Conservation (phyloP, 108 stramenopile genomes). For the Fragilaria radians region DNA sequence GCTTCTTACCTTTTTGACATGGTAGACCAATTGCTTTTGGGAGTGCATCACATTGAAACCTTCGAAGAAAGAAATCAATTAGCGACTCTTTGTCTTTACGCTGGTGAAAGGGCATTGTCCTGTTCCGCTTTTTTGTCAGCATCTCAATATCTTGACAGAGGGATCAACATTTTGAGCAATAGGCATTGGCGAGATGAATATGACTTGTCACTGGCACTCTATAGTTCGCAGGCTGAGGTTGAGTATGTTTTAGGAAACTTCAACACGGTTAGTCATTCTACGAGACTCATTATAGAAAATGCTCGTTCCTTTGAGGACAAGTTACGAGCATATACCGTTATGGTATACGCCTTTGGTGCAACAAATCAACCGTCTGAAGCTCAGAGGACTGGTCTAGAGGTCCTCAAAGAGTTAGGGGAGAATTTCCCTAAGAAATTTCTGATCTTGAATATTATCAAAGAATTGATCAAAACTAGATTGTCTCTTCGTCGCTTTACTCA, state of each 20-base stretch:
- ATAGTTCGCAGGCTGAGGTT: slow-evolving; percentile 38
- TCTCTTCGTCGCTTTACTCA: slow-evolving; percentile 22
- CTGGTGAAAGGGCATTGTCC: slow-evolving; percentile 27
- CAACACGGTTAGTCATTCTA: slow-evolving; percentile 9
- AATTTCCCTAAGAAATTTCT: slow-evolving; percentile 10
- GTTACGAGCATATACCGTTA: slow-evolving; percentile 20
- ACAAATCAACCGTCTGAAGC: slow-evolving; percentile 15
- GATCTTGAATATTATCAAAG: neutral
- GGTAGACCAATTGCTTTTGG: neutral
- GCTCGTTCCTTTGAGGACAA: slow-evolving; percentile 26
- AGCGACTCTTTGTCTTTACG: slow-evolving; percentile 31
- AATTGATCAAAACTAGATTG: slow-evolving; percentile 5
- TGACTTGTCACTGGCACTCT: slow-evolving; percentile 39
- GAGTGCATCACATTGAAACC: neutral
- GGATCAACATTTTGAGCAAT: slow-evolving; percentile 25
- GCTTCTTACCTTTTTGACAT: slow-evolving; percentile 5
- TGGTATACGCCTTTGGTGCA: slow-evolving; percentile 22
- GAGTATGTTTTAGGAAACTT: slow-evolving; percentile 18
- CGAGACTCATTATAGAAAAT: slow-evolving; percentile 21
- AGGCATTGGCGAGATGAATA: slow-evolving; percentile 48
- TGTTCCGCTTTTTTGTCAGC: slow-evolving; percentile 35
- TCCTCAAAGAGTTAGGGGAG: slow-evolving; percentile 23
- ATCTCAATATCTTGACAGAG: slow-evolving; percentile 31
- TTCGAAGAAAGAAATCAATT: slow-evolving; percentile 4
- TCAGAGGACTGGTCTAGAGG: slow-evolving; percentile 21